Base-by-base conservation (phyloP, 2,329 filamentous ascomycete species). In the Pseudomassariella vexata region DNA sequence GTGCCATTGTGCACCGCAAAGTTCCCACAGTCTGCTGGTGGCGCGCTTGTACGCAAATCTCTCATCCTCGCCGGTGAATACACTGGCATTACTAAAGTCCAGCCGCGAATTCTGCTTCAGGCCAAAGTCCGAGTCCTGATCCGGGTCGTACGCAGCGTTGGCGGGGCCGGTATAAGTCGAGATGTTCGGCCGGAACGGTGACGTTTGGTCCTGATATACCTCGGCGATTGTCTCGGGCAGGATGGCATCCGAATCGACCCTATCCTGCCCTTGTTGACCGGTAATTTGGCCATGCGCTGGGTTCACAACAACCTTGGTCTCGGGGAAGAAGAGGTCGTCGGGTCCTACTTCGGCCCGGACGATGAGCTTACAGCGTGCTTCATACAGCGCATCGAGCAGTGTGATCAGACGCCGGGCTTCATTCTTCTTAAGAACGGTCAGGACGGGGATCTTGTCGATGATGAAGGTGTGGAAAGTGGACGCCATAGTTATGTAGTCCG, bases 361-460 rank as follows among this genome's bases (percentile, higher is more conserved):
- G 25, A 86, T 57, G 8, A 90, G 69, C 45, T 85, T 85, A 55
- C 85, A 89, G 6, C 79, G 73, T n/a, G 82, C 80, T 60, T 90
- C 85, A 56, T 90, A 90, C 1, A 87, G 65, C 0, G 85, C 85
- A 49, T 92, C 85, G 2, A 90, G 70, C 2, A 92, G 66, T 0
- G 82, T 89, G 50, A 90, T 90, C 51, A 92, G 79, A 9, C 85
- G 72, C 5, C 85, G 68, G 1, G 85, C 85, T 59, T 90, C 85
- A 52, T 89, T 90, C 57, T 88, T 90, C 53, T 80, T 78, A 2
- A 76, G 58, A 2, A 80, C 55, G 0, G 74, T 79, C 9, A 92
- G 62, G 11, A 82, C 52, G 0, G 85, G 85, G 2, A 90, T 68
- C 14, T 77, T 60, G 43, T 82, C 80, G 28, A 90, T 64, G 49